Evolutionary conservation across 495 filamentous ascomycete species (phyloP), one percentile per base, ranked within the genome.

Genomic region (Evernia prunastri): DNA sequence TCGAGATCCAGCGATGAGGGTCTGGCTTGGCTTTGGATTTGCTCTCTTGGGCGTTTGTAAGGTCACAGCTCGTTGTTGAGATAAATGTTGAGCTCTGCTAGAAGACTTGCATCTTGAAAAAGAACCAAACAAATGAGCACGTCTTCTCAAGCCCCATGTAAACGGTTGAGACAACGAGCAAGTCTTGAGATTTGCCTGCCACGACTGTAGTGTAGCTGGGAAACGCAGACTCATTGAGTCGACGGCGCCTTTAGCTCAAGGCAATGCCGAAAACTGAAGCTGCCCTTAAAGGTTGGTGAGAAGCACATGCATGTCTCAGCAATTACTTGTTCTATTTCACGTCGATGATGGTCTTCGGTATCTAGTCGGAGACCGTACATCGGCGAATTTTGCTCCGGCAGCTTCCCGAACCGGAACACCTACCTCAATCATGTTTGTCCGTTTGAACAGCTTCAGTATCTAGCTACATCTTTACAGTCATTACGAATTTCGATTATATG

Each of bases 171-270:
- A 29, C 37, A 11, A 7, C 18, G 33, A 31, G 25, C 37, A n/a
- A 57, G 37, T 39, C 42, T 63, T 27, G 36, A 56, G 43, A 37
- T 51, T 39, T 43, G 60, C 60, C 27, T 43, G 60, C 36, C 45
- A 56, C 20, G 29, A 35, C n/a, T 62, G 60, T 25, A 29, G 47
- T 29, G 47, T 51, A 51, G 47, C 11, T 25, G 25, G 47, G 11
- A 27, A 51, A 4, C 47, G 47, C 27, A 29, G 27, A 17, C 25
- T 53, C 49, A 53, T 53, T 53, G 27, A 18, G 4, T 53, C 3
- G 12, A 7, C 4, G 25, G 27, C 49, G 27, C 13, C 49, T 53
- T 53, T 1, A 53, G 13, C 49, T 53, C 49, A 0, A 31, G 27
- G 27, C 27, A 31, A 53, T 15, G 49, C 13, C 25, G 31, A 25